These are phyloP conservation scores for Ambrosiella cleistominuta DNA, from an alignment of 2,329 filamentous ascomycete species.

Conservation along the genomic window DNA sequence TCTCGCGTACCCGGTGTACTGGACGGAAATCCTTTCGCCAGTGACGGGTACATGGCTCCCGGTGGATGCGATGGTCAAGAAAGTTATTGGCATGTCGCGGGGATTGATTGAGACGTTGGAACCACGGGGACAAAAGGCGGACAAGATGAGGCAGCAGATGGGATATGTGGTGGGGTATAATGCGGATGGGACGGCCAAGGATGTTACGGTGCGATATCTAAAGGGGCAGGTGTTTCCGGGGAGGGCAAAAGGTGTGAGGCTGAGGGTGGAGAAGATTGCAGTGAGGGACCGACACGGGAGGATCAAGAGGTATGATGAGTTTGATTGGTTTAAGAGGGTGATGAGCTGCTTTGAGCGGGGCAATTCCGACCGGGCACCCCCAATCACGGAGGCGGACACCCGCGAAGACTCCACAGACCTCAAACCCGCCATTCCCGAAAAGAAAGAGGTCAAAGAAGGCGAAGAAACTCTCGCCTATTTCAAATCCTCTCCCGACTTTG, in stretches of 20 bases:
- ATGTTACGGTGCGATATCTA: constrained; percentile 83
- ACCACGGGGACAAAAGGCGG: constrained; percentile 64
- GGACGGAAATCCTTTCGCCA: constrained; percentile 77
- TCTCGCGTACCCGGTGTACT: constrained; percentile 73
- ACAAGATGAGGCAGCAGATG: constrained; percentile 75
- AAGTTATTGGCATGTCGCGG: constrained; percentile 50
- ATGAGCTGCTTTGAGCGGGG: constrained; percentile 54
- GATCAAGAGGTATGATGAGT: constrained; percentile 55
- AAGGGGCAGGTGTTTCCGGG: constrained; percentile 69
- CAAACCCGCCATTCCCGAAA: constrained; percentile 52
- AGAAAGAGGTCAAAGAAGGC: constrained; percentile 55
- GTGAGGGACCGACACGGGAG: constrained; percentile 64
- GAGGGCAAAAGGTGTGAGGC: constrained; percentile 69
- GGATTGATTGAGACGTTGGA: constrained; percentile 62
- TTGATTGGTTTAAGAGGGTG: constrained; percentile 75
- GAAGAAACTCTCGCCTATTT: constrained; percentile 76
- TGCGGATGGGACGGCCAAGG: constrained; percentile 74
- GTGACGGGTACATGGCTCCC: constrained; percentile 62
- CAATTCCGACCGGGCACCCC: constrained; percentile 26
- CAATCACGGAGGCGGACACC: constrained; percentile 55
- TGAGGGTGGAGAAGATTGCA: constrained; percentile 63
- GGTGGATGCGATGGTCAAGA: constrained; percentile 58
- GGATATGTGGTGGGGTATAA: constrained; percentile 77
- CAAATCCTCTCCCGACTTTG: constrained; percentile 70
- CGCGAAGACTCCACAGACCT: constrained; percentile 65